Evolutionary conservation across 2,329 filamentous ascomycete genomes (phyloP).

Genomic region (Xylariaceae sp.): DNA sequence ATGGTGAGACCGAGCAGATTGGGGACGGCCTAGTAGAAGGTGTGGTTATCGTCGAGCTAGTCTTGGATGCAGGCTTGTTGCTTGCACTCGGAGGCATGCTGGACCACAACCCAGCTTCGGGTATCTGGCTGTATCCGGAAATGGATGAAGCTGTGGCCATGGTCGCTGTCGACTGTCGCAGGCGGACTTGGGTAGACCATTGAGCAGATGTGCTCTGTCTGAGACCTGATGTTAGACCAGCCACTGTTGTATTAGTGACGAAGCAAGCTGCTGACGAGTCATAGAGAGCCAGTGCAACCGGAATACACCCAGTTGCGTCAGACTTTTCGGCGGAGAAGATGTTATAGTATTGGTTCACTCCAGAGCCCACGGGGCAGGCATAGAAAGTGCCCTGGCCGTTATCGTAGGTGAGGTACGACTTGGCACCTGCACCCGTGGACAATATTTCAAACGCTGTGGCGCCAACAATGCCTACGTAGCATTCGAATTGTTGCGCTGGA

Average conservation of each 20-base stretch:
- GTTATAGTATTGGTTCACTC: conserved; percentile 30
- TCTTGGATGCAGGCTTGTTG: background rate
- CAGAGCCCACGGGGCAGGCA: conserved; percentile 34
- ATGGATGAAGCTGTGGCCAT: conserved; percentile 4
- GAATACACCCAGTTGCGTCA: conserved; percentile 31
- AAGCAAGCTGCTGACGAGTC: conserved; percentile 28
- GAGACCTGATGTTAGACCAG: background rate
- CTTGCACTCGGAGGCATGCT: conserved; percentile 12
- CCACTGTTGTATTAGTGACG: conserved; percentile 9
- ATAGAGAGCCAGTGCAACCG: conserved; percentile 33
- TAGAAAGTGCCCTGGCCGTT: conserved; percentile 31
- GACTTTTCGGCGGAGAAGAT: conserved; percentile 35
- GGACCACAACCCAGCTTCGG: conserved; percentile 11
- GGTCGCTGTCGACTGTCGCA: background rate
- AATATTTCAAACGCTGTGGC: conserved; percentile 34
- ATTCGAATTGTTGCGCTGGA: conserved; percentile 36
- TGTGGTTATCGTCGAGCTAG: conserved; percentile 2
- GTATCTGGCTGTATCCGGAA: conserved; percentile 13
- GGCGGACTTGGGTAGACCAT: conserved; percentile 5
- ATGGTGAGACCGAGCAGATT: conserved; percentile 31
- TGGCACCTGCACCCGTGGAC: conserved; percentile 21
- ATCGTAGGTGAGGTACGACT: conserved; percentile 36
- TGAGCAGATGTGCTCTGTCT: background rate
- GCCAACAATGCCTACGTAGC: conserved; percentile 34
- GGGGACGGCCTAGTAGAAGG: conserved; percentile 17